Percentiles rank a stretch among this genome's conserved stretches.
Conservation (phyloP, 1,284 basidiomycete genomes). For the Testicularia cyperi region DNA sequence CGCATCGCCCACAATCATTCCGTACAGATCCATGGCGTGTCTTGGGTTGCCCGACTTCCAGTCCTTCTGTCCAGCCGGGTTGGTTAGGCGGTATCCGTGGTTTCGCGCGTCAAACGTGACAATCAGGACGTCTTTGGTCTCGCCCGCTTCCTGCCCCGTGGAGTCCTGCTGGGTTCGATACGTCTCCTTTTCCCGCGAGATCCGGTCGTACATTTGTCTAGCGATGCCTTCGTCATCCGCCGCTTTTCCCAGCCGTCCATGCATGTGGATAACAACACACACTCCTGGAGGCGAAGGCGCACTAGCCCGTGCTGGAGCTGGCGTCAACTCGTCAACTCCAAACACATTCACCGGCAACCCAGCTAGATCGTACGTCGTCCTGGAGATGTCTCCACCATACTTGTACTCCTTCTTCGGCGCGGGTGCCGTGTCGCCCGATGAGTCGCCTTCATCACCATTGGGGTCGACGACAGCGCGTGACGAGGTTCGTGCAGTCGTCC, state of each 20-base stretch:
- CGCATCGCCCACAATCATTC: conserved; percentile 67
- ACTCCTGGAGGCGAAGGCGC: conserved; percentile 46
- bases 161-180: conserved; percentile 9
- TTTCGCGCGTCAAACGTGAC: conserved; percentile 61
- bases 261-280: conserved; percentile 51
- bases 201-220: conserved; percentile 46
- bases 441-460: neutral
- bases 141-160: neutral
- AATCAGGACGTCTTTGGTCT: conserved; percentile 52
- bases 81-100: conserved; percentile 59
- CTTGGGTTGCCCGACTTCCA: conserved; percentile 58
- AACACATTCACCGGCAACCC: conserved; percentile 55
- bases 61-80: conserved; percentile 49
- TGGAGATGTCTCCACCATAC: conserved; percentile 26
- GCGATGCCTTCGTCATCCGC: conserved; percentile 49
- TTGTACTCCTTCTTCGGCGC: conserved; percentile 1
- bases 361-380: conserved; percentile 37
- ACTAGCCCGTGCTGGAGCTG: conserved; percentile 25
- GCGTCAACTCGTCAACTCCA: conserved; percentile 49
- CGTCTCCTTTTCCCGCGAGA: conserved; percentile 15
- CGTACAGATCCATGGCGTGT: conserved; percentile 59
- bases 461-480: no score
- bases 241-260: conserved; percentile 52
- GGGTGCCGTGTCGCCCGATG: neutral
- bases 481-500: no score